Conservation (phyloP, 257 asterid species). For the Penstemon newberryi region DNA sequence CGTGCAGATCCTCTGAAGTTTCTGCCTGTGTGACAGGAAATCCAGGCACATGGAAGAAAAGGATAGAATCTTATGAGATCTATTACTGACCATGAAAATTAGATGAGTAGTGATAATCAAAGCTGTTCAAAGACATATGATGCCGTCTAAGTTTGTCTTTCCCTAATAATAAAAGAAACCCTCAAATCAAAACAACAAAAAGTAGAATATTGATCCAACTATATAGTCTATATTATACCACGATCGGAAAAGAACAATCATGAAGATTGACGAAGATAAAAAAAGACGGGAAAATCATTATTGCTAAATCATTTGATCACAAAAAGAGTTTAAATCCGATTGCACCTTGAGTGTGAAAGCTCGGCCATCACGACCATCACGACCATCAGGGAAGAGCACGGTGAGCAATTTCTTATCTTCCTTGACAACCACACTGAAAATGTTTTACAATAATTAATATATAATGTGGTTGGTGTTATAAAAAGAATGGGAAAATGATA, state of each 20-base stretch:
- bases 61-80: conserved; percentile 2
- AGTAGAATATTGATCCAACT: neutral
- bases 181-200: conserved; percentile 8
- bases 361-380: conserved; percentile 98
- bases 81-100: neutral
- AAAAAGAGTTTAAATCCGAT: conserved; percentile 18
- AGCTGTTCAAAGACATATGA: conserved; percentile 6
- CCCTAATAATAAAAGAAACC: neutral
- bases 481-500: neutral
- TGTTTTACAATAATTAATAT: conserved; percentile 32
- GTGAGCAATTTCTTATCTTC: conserved; percentile 95
- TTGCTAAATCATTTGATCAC: conserved; percentile 10
- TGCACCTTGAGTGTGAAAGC: conserved; percentile 95
- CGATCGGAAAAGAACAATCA: neutral
- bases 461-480: conserved; percentile 9
- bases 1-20: conserved; percentile 83
- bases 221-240: neutral
- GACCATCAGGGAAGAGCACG: conserved; percentile 89
- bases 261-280: neutral
- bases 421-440: conserved; percentile 88
- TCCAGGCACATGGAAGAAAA: conserved; percentile 9
- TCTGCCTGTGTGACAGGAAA: conserved; percentile 69
- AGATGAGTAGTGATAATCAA: conserved; percentile 13
- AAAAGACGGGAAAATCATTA: conserved; percentile 5
- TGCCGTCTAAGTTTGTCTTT: neutral